phyloP scores from a whole-genome alignment of 179 eudicot genomes.

The Pouteria campechiana region DNA sequence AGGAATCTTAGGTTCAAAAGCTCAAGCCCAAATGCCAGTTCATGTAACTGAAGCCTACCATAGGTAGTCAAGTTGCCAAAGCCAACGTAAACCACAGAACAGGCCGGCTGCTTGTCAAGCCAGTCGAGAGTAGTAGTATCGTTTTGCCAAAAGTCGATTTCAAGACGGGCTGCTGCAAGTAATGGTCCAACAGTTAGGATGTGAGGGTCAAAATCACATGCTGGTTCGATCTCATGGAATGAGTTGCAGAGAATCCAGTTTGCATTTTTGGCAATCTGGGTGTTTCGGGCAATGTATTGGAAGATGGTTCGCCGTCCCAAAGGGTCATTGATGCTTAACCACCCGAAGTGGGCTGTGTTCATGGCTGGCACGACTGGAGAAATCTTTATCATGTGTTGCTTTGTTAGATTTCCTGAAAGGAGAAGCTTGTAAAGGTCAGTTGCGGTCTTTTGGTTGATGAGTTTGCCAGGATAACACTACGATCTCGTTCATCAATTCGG shows the following conservation, averaged over 20 bases:
- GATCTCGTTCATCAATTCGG: no score
- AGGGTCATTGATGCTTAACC: constrained; percentile 16
- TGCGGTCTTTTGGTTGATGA: no score
- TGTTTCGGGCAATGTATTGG: background rate
- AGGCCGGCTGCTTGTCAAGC: background rate
- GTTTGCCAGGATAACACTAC: no score
- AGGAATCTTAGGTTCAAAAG: background rate
- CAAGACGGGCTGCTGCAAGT: constrained; percentile 18
- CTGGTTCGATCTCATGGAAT: constrained; percentile 21
- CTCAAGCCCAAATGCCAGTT: background rate
- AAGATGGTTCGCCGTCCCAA: constrained; percentile 11
- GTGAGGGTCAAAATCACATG: constrained; percentile 10
- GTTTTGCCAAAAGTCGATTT: background rate
- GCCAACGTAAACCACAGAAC: background rate
- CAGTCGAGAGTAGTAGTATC: background rate
- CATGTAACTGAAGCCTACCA: background rate
- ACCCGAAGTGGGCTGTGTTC: constrained; percentile 12
- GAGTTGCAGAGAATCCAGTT: constrained; percentile 34
- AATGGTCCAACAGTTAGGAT: constrained; percentile 36
- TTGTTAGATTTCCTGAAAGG: constrained; percentile 19
- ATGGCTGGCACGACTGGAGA: constrained; percentile 26
- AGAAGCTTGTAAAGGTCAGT: no score
- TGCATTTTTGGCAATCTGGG: constrained; percentile 6
- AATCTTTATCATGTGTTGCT: constrained; percentile 18
- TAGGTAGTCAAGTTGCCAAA: background rate